phyloP scores from a whole-genome alignment of 345 rosid genomes.

The Isatis tinctoria region DNA sequence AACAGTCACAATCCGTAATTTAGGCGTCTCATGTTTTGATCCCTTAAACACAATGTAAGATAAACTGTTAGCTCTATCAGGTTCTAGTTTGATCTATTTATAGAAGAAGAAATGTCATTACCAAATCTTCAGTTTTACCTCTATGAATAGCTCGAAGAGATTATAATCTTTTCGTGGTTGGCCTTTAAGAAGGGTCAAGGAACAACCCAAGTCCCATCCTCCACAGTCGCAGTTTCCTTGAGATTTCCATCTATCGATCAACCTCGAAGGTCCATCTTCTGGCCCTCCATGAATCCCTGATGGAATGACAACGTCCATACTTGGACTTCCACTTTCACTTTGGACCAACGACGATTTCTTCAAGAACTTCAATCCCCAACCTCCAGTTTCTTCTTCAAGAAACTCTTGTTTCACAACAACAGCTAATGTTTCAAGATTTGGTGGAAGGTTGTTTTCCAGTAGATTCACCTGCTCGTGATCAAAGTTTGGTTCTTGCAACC shows the following conservation, averaged over 20 bases:
- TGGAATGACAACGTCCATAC: constrained; percentile 66
- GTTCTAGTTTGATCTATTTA: neutral
- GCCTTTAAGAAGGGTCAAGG: constrained; percentile 53
- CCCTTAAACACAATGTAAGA: constrained; percentile 37
- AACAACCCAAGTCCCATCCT: constrained; percentile 90
- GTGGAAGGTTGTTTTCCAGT: constrained; percentile 40
- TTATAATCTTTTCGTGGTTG: constrained; percentile 40
- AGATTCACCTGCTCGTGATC: constrained; percentile 28
- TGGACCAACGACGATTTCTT: constrained; percentile 32
- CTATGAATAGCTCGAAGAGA: constrained; percentile 39
- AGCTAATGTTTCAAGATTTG: constrained; percentile 67
- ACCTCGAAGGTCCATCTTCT: constrained; percentile 60
- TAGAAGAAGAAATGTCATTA: neutral
- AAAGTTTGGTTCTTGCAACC: constrained; percentile 29
- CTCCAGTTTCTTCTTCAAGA: constrained; percentile 40
- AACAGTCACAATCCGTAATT: constrained; percentile 49
- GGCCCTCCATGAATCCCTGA: constrained; percentile 73
- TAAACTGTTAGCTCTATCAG: neutral
- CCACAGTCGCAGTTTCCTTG: constrained; percentile 90
- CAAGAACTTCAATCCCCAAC: constrained; percentile 91
- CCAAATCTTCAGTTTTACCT: constrained; percentile 6
- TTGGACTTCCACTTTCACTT: constrained; percentile 28
- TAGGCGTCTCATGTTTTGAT: constrained; percentile 37
- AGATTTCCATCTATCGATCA: constrained; percentile 76
- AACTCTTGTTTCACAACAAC: constrained; percentile 52